Conservation (phyloP, 345 rosid genomes). For the Salix koriyanagi region DNA sequence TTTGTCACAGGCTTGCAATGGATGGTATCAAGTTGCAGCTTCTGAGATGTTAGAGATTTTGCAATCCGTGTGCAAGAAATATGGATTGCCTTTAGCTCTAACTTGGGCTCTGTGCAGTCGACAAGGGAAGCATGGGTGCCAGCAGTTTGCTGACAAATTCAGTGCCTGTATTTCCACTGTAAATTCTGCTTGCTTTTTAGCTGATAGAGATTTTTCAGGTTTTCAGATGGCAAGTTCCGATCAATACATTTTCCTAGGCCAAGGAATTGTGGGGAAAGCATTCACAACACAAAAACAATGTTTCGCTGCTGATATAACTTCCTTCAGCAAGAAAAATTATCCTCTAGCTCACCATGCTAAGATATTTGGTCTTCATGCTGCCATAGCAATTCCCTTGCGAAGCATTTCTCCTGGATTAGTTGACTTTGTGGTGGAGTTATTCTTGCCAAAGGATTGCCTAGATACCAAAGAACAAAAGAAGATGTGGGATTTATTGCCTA, state of each 20-base stretch:
- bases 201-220: slow-evolving; percentile 29
- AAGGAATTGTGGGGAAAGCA: slow-evolving; percentile 77
- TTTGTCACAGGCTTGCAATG: slow-evolving; percentile 40
- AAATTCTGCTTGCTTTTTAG: slow-evolving; percentile 55
- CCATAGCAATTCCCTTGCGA: slow-evolving; percentile 62
- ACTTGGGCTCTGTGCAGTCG: slow-evolving; percentile 63
- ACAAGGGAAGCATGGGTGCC: slow-evolving; percentile 53
- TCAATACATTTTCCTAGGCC: slow-evolving; percentile 59
- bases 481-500: slow-evolving; percentile 43
- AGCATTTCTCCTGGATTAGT: slow-evolving; percentile 36
- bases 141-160: slow-evolving; percentile 54
- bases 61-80: slow-evolving; percentile 44
- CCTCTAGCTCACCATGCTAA: slow-evolving; percentile 77
- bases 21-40: slow-evolving; percentile 39
- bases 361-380: slow-evolving; percentile 56
- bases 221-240: slow-evolving; percentile 73
- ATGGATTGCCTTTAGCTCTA: slow-evolving; percentile 65
- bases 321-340: slow-evolving; percentile 55
- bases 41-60: slow-evolving; percentile 47
- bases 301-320: slow-evolving; percentile 51
- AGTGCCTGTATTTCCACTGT: slow-evolving; percentile 53
- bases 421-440: slow-evolving; percentile 70
- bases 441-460: slow-evolving; percentile 57
- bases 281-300: slow-evolving; percentile 47
- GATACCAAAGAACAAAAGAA: slow-evolving; percentile 38